phyloP scores from a whole-genome alignment of 257 asterid species.

The Solanum sitiens region DNA sequence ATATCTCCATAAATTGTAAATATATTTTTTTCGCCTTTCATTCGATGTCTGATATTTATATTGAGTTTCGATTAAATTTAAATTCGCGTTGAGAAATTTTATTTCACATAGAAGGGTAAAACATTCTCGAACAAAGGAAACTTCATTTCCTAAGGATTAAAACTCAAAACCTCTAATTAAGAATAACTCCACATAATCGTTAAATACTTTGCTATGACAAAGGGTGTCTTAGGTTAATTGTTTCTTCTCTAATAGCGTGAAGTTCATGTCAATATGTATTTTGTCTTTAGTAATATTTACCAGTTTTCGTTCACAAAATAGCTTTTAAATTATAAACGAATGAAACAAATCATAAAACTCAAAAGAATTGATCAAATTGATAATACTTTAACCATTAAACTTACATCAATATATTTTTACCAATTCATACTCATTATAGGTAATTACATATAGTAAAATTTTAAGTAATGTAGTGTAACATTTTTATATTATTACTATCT shows the following conservation, averaged over 20 bases:
- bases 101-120: neutral
- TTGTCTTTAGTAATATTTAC: neutral
- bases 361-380: rapidly evolving
- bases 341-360: neutral
- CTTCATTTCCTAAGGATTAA: neutral
- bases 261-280: neutral
- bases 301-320: neutral
- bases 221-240: neutral
- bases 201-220: neutral
- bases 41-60: neutral
- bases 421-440: neutral
- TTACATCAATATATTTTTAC: neutral
- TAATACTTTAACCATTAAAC: neutral
- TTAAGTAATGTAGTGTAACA: neutral
- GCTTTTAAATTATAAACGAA: neutral
- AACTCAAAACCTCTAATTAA: neutral
- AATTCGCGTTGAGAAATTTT: neutral
- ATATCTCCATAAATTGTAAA: neutral
- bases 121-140: neutral
- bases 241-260: neutral
- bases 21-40: neutral
- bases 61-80: neutral
- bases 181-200: neutral
- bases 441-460: neutral
- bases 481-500: neutral